Evolutionary conservation across 352 stramenopile genomes (phyloP), one percentile per base, ranked within the genome.

Genomic region (Phytopythium vexans): DNA sequence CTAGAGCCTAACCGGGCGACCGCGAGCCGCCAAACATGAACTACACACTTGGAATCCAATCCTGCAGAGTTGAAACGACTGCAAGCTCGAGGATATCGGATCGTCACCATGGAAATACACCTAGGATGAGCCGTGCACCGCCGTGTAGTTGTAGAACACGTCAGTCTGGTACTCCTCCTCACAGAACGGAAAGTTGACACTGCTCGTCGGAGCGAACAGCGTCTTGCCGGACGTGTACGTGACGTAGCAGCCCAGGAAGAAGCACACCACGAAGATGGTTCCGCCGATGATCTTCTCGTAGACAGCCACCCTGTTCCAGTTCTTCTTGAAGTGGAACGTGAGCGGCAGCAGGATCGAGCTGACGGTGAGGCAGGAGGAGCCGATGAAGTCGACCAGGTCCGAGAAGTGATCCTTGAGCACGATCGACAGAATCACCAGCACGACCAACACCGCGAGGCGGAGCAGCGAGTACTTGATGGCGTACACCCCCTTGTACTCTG

Each of bases 141-240:
- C 49, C 48, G 55, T 65, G 33, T 21, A 10, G 52, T 64, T 68
- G 36, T 62, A 74, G 49, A 69, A 77, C 15, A 59, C 8, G 21
- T 57, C 27, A 46, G 68, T 49, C 58, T 84, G 63, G 57, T 66
- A 79, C 58, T 76, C 57, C 9, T 60, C 61, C 41, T 72, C 50
- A 52, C 76, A 87, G 58, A 76, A 87, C 40, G 68, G 70, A 61
- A 87, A 87, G 11, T 61, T 42, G 8, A 70, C 48, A 14, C 52
- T 51, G 14, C 64, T 52, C 8, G 48, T 58, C 7, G 69, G 60
- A 4, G 67, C 62, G 39, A 82, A 80, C 14, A 83, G 62, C 42
- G 64, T 59, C 60, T 80, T 80, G 46, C 71, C 68, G 6, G 68
- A 66, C 33, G 58, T 71, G 64, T 74, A 74, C 12, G 67, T 74